Conservation (phyloP, 331 rosid genomes). For the Pyracantha coccinea region DNA sequence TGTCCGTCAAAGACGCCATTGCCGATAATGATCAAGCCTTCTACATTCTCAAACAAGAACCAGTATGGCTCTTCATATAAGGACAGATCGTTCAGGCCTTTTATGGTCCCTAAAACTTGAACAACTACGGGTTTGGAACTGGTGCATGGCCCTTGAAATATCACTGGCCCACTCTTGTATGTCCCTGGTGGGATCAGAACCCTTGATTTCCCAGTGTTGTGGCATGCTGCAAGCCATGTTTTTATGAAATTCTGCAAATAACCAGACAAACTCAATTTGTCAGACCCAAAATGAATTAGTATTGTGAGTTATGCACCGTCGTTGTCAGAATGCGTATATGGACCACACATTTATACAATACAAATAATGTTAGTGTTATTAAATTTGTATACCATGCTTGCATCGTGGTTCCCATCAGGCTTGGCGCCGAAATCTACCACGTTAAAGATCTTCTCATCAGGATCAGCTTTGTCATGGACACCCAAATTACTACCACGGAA, state of each 20-base stretch:
- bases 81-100: constrained; percentile 45
- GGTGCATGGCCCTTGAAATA: constrained; percentile 63
- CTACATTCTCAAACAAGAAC: constrained; percentile 41
- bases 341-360: background rate
- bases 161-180: constrained; percentile 32
- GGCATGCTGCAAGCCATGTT: constrained; percentile 61
- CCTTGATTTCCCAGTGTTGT: constrained; percentile 26
- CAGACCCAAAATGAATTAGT: background rate
- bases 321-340: no score
- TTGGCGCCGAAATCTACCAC: constrained; percentile 51
- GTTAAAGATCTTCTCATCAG: constrained; percentile 32
- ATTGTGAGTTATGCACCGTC: no score
- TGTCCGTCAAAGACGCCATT: constrained; percentile 64
- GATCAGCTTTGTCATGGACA: constrained; percentile 10
- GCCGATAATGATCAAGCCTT: constrained; percentile 47
- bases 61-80: constrained; percentile 32
- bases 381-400: background rate
- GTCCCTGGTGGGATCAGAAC: constrained; percentile 43
- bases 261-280: no score
- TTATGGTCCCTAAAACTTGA: constrained; percentile 42
- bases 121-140: constrained; percentile 33
- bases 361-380: background rate
- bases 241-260: constrained; percentile 47
- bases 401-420: constrained; percentile 33
- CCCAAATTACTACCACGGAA: constrained; percentile 16